Evolutionary conservation across 202 grass and related monocot genomes (phyloP), one percentile per base, ranked within the genome.

Genomic region (Carex sylvatica): DNA sequence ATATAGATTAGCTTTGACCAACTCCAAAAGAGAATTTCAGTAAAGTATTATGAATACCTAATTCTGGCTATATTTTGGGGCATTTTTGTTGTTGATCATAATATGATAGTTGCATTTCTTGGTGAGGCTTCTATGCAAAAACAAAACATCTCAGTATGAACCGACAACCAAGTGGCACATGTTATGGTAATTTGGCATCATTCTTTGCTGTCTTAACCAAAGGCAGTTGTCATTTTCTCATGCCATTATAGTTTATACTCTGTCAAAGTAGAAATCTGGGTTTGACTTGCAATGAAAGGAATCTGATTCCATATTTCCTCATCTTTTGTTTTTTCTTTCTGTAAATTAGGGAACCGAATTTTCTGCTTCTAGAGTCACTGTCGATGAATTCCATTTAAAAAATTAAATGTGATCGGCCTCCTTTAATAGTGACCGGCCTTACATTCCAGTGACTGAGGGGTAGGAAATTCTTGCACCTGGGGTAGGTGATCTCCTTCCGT

Each of bases 281-380:
- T 35, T 76, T 76, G 72, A 76, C 72, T 76, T 76, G 2, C 15
- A 76, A 56, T 76, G 26, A n/a, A 55, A 76, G 72, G 19, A 54
- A n/a, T 56, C 5, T 55, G 3, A 56, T 76, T 76, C 72, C 8
- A 31, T 31, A 54, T 55, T 75, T 31, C 23, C 49, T n/a, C 6
- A n/a, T 19, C 49, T 16, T 55, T 28, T 14, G 0, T 9, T 74
- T 74, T 30, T 47, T 9, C 72, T 55, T 76, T 56, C 51, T 19
- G 51, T 46, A 56, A 56, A 55, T 55, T 18, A 56, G 8, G n/a
- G n/a, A n/a, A n/a, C n/a, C n/a, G n/a, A n/a, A n/a, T n/a, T n/a
- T n/a, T n/a, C n/a, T n/a, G n/a, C n/a, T n/a, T n/a, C n/a, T n/a
- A n/a, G n/a, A n/a, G n/a, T n/a, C n/a, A n/a, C n/a, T n/a, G n/a